Evolutionary conservation across 164 flowering plant genomes (phyloP).

Genomic region (Berberis vulgaris): DNA sequence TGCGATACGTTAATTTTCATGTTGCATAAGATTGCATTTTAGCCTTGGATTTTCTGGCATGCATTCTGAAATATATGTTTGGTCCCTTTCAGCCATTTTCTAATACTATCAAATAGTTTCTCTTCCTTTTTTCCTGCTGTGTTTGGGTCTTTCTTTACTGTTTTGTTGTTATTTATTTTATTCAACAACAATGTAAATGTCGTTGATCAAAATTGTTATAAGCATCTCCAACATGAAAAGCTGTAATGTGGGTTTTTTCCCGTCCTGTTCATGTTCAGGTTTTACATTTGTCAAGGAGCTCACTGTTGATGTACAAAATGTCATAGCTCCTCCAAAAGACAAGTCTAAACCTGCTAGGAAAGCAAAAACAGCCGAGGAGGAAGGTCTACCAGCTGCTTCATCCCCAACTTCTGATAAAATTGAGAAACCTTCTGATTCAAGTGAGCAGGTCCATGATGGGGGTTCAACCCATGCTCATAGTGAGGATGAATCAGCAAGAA

Average conservation of each 20-base stretch:
- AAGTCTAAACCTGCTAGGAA: slow-evolving; percentile 28
- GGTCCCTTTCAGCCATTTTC: too few species aligned
- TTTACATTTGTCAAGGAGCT: slow-evolving; percentile 78
- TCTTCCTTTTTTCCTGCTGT: too few species aligned
- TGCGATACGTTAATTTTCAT: slow-evolving; percentile 1
- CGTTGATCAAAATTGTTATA: too few species aligned
- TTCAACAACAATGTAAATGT: too few species aligned
- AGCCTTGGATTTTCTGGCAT: too few species aligned
- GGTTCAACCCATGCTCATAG: slow-evolving; percentile 30
- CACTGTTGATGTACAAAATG: slow-evolving; percentile 79
- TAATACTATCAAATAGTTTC: too few species aligned
- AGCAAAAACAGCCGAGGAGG: slow-evolving; percentile 24
- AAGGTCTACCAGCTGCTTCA: slow-evolving; percentile 18
- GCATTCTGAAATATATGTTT: too few species aligned
- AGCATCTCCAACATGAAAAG: too few species aligned
- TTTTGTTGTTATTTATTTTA: too few species aligned
- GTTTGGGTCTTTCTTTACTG: too few species aligned
- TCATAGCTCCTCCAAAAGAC: slow-evolving; percentile 64
- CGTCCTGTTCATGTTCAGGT: slow-evolving; percentile 40
- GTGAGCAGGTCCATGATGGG: slow-evolving; percentile 29
- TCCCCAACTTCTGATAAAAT: slow-evolving; percentile 33
- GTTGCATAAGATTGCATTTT: background rate
- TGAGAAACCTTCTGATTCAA: slow-evolving; percentile 31
- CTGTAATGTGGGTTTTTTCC: too few species aligned
- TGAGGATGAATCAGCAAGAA: slow-evolving; percentile 45